Evolutionary conservation across 768 basidiomycete genomes (phyloP), one percentile per base, ranked within the genome.

Genomic region (Hypholoma sublateritium): DNA sequence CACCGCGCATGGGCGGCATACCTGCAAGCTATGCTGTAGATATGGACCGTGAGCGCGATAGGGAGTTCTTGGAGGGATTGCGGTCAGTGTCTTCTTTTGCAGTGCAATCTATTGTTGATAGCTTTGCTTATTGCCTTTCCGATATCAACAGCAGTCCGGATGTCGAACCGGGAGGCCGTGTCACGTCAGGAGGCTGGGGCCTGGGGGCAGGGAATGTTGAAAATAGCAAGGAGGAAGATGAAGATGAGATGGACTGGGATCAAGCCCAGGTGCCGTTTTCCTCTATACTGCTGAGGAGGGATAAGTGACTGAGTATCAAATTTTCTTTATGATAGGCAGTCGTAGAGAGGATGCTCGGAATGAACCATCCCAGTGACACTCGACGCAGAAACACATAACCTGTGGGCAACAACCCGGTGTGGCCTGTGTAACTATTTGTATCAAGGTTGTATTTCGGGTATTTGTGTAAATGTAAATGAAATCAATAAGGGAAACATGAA

Each of bases 141-240:
- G 42, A 41, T 32, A 28, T 6, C 50, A 55, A 52, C 61, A 84
- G 83, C 73, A 85, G 84, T 65, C 82, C 84, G 0, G 84, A 81
- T 63, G 59, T 75, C 9, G 81, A 80, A 12, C 62, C 65, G 11
- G 66, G 69, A 41, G 56, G 72, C 5, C 73, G 80, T 37, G 79
- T 77, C 14, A 85, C 82, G 59, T 75, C 80, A n/a, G 86, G 87
- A 12, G 89, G 89, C 13, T 91, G 89, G 89, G 89, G 88, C 2
- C 72, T 90, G 2, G 89, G 87, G 6, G 80, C 74, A 5, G 82
- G 83, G 24, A 76, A 82, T 57, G 81, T 82, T 53, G 84, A 82
- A 49, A 67, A 62, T 19, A 69, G 62, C 14, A 81, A 75, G 63
- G 71, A 87, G 5, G 87, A 88, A 35, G 85, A 88, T 6, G 86